Base-by-base conservation (phyloP, 2,329 filamentous ascomycete genomes). In the Lachnellula hyalina region DNA sequence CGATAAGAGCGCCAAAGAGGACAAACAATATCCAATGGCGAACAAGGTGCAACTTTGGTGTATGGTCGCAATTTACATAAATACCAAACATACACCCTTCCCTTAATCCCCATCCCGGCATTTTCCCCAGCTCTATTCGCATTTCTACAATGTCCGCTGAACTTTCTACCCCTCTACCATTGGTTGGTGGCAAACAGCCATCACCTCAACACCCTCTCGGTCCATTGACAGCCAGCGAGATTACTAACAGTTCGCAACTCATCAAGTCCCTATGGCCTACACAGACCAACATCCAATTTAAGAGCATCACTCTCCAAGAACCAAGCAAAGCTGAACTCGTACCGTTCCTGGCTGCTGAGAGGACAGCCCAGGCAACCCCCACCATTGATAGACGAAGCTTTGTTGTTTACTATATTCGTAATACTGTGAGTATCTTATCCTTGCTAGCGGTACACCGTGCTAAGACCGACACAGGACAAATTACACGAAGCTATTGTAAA, bases 401-500 rank as follows among this genome's bases (percentile, higher is more conserved):
- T 56, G 69, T 83, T 7, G 75, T 80, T 15, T 85, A 84, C 67
- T 84, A 84, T 58, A 73, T 84, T 44, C 72, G 74, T 56, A 80
- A 80, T 60, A 86, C 83, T 6, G 82, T 84, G 67, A 66, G 78
- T 63, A 6, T 50, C 14, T 21, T 17, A 5, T 34, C 36, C 19
- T 58, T 47, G 51, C 51, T 59, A 34, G 57, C 34, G 21, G 9
- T 32, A 32, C 38, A 25, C 19, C 23, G 2, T 4, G 5, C 4
- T 48, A 84, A 32, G 28, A 11, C 9, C 28, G 9, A 11, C 7
- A 32, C 8, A 32, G 80, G 78, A 82, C 65, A 84, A 84, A 70
- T 76, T 84, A 52, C 82, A 85, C 63, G 82, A 85, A 68, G 81
- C 81, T 5, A 58, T 75, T n/a, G 67, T 74, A 50, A 82, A 83